phyloP scores from a whole-genome alignment of 139 green algal species.

The Closterium sp. region DNA sequence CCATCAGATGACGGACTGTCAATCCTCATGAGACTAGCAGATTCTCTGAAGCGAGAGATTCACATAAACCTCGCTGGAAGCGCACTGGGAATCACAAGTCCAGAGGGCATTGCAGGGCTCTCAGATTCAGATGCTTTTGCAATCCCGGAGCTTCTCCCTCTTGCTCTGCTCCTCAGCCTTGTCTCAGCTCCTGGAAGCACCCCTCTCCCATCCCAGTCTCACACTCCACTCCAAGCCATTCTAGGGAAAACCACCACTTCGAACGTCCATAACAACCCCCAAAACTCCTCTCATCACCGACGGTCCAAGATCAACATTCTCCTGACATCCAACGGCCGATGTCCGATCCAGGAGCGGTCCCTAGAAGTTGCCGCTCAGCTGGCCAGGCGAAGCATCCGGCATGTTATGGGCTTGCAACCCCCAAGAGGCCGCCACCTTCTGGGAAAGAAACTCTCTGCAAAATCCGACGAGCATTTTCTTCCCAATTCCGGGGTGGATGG shows the following conservation, averaged over 20 bases:
- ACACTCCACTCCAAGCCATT: not conserved
- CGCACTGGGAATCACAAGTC: not conserved
- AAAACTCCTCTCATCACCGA: not conserved
- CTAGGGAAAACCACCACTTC: not conserved
- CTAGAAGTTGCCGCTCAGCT: not conserved
- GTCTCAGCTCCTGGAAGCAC: not conserved
- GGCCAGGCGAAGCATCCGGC: not conserved
- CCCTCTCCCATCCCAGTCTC: not conserved
- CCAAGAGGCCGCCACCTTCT: not conserved
- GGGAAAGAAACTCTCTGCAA: not conserved
- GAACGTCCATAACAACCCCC: not conserved
- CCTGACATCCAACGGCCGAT: not conserved
- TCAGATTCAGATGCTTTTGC: not conserved
- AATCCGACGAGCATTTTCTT: not conserved
- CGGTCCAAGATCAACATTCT: not conserved
- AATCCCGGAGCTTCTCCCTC: not conserved
- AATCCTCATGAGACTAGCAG: not conserved
- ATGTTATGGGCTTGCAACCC: not conserved
- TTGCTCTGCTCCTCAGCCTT: not conserved
- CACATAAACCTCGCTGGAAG: not conserved
- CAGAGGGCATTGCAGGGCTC: not conserved
- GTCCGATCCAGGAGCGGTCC: not conserved
- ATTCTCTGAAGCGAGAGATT: not conserved
- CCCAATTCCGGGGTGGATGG: not conserved
- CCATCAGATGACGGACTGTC: not conserved